phyloP scores from a whole-genome alignment of 192 early-diverging fungal genomes.

The Umbelopsis isabellina region DNA sequence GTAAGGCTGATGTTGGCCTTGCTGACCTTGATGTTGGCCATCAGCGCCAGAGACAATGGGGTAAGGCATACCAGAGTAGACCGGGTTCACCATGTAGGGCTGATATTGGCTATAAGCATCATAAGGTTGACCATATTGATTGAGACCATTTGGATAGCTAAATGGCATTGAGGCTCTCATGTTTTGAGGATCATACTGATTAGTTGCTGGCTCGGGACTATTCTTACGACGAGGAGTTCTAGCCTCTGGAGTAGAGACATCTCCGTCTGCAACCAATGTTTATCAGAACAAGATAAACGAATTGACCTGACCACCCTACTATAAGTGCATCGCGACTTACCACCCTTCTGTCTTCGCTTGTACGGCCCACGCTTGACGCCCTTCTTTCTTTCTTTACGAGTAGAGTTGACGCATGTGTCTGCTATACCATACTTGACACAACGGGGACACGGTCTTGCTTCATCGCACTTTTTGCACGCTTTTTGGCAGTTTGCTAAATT shows the following conservation, averaged over 20 bases:
- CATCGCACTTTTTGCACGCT: slow-evolving; percentile 92
- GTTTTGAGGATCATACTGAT: slow-evolving; percentile 10
- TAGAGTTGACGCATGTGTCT: slow-evolving; percentile 74
- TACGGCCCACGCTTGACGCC: slow-evolving; percentile 88
- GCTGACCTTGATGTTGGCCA: neutral
- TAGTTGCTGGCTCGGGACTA: neutral
- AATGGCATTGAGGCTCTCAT: slow-evolving; percentile 13
- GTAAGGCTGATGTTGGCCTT: neutral
- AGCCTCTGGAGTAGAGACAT: slow-evolving; percentile 2
- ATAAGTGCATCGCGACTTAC: neutral
- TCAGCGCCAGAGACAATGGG: slow-evolving; percentile 7
- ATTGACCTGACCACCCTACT: no score
- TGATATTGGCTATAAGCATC: slow-evolving; percentile 20
- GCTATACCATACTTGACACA: slow-evolving; percentile 76
- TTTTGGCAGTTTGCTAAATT: slow-evolving; percentile 78
- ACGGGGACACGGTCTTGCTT: slow-evolving; percentile 80
- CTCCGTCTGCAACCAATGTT: slow-evolving; percentile 5
- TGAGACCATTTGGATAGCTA: slow-evolving; percentile 28
- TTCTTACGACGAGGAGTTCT: slow-evolving; percentile 9
- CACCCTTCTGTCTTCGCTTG: slow-evolving; percentile 54
- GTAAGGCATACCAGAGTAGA: slow-evolving; percentile 7
- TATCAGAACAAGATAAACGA: no score
- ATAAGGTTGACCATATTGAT: slow-evolving; percentile 33
- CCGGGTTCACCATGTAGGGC: slow-evolving; percentile 14
- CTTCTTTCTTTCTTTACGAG: slow-evolving; percentile 79